These are phyloP conservation scores for Rhododendron molle DNA, from an alignment of 148 eudicot genomes.

Conservation along the genomic window DNA sequence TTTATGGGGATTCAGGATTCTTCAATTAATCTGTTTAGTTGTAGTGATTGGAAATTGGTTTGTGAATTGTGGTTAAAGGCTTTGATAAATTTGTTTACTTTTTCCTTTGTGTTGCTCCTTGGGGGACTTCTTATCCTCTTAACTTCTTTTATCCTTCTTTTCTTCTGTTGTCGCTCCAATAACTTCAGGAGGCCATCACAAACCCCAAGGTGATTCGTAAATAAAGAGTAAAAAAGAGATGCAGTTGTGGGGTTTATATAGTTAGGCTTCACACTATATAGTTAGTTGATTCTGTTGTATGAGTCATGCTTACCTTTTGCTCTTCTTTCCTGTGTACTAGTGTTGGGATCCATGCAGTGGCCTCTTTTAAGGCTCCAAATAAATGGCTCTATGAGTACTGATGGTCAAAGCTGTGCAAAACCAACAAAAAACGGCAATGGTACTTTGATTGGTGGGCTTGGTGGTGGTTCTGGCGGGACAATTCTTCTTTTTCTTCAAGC, in stretches of 20 bases:
- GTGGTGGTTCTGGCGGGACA: conserved; percentile 93
- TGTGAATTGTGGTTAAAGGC: not conserved
- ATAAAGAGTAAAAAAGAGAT: not conserved
- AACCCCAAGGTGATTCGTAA: not conserved
- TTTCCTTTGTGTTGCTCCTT: not conserved
- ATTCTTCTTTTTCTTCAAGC: conserved; percentile 69
- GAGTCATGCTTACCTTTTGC: not conserved
- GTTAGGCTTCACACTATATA: not conserved
- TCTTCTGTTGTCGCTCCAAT: not conserved
- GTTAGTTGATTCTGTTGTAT: not conserved
- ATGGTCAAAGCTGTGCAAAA: conserved; percentile 61
- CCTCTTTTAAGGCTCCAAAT: conserved; percentile 60
- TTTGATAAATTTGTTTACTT: not conserved
- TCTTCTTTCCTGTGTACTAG: conserved; percentile 24
- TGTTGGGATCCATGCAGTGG: conserved; percentile 74
- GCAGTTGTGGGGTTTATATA: not conserved
- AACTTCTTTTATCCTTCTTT: not conserved
- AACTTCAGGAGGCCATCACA: not conserved
- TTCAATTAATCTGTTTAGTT: not conserved
- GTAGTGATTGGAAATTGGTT: not conserved
- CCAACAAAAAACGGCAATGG: conserved; percentile 32
- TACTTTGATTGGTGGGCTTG: conserved; percentile 62
- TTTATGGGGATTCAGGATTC: not conserved
- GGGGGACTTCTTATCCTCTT: not conserved
- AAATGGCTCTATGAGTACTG: conserved; percentile 66